Evolutionary conservation across 805 yeast genomes (phyloP).

Genomic region (Saturnispora kantuleensis): DNA sequence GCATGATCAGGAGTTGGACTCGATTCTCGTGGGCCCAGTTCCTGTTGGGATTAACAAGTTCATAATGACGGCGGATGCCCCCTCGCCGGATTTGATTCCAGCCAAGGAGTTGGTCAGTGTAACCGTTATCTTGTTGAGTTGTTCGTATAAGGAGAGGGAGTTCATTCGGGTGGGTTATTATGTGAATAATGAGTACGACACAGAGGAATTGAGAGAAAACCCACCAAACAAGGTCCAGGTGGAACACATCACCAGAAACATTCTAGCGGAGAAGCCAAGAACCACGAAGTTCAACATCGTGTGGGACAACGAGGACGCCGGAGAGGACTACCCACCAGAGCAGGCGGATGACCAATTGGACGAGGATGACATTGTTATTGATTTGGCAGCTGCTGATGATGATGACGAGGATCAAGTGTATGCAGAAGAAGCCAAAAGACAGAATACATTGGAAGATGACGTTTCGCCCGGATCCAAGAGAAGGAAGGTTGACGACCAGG

Average conservation of each 20-base stretch:
- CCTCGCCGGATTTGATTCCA: slow-evolving; percentile 91
- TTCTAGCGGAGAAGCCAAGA: slow-evolving; percentile 93
- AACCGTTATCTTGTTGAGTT: slow-evolving; percentile 85
- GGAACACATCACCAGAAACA: slow-evolving; percentile 87
- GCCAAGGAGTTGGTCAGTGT: slow-evolving; percentile 92
- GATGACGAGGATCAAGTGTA: slow-evolving; percentile 32
- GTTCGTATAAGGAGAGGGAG: slow-evolving; percentile 88
- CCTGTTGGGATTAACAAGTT: slow-evolving; percentile 96
- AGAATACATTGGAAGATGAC: slow-evolving; percentile 18
- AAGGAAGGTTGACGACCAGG: slow-evolving; percentile 30
- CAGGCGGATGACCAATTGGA: slow-evolving; percentile 51
- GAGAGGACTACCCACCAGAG: slow-evolving; percentile 70
- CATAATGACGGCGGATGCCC: slow-evolving; percentile 90
- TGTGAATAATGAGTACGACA: slow-evolving; percentile 93
- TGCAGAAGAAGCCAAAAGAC: slow-evolving; percentile 24
- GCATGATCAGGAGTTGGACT: slow-evolving; percentile 94
- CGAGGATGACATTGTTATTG: slow-evolving; percentile 36
- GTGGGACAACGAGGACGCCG: slow-evolving; percentile 68
- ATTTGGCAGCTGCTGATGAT: slow-evolving; percentile 40
- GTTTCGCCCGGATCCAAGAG: slow-evolving; percentile 7
- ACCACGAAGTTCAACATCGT: slow-evolving; percentile 95
- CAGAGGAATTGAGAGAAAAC: slow-evolving; percentile 84
- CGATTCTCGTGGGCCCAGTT: slow-evolving; percentile 95
- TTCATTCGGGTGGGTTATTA: slow-evolving; percentile 97
- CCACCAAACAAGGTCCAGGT: slow-evolving; percentile 93